A percentile compares a stretch with the other conserved stretches of the same genome.
phyloP scores from a whole-genome alignment of 2,329 filamentous ascomycete species.

The Nannizziopsis arthrosporioides region DNA sequence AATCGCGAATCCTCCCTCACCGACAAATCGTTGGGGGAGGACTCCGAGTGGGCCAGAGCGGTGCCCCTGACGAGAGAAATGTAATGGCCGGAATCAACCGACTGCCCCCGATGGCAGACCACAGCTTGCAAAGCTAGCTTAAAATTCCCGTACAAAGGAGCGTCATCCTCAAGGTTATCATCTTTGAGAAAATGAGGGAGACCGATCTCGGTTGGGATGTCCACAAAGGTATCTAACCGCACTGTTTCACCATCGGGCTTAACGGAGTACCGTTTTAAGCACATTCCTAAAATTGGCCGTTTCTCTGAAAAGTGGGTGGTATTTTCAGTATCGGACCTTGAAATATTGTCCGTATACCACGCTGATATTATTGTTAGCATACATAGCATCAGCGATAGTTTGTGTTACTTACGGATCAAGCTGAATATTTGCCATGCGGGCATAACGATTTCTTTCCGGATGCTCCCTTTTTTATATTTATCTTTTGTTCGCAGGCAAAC shows the following conservation, averaged over 20 bases:
- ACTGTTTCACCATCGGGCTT: constrained; percentile 55
- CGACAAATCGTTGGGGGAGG: constrained; percentile 18
- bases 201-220: constrained; percentile 75
- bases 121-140: constrained; percentile 84
- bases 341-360: constrained; percentile 66
- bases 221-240: constrained; percentile 69
- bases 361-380: constrained; percentile 45
- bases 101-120: constrained; percentile 80
- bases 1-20: constrained; percentile 18
- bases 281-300: constrained; percentile 80
- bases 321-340: constrained; percentile 62
- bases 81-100: constrained; percentile 83
- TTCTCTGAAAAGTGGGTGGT: constrained; percentile 75
- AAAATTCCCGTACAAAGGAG: constrained; percentile 70
- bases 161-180: constrained; percentile 55
- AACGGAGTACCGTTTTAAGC: constrained; percentile 79
- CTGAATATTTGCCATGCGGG: constrained; percentile 97
- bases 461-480: constrained; percentile 17
- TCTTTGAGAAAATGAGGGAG: constrained; percentile 85
- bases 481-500: not conserved
- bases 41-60: constrained; percentile 18
- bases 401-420: constrained; percentile 60
- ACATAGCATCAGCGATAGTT: constrained; percentile 8
- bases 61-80: constrained; percentile 70
- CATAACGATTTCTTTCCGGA: constrained; percentile 76